phyloP scores from a whole-genome alignment of 495 filamentous ascomycete species.

The Terfezia boudieri region DNA sequence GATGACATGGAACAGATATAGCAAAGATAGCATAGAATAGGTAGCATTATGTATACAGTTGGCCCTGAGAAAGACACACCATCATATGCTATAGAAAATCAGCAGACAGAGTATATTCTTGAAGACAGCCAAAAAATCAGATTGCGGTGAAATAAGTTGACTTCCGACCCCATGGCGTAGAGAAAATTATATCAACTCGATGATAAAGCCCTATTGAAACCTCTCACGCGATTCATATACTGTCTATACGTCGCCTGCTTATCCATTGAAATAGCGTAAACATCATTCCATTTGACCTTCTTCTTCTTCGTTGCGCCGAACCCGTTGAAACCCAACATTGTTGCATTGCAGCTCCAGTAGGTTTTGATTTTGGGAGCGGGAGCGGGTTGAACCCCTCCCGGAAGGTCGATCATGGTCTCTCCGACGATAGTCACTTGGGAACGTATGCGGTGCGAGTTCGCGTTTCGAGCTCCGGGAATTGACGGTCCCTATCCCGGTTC shows the following conservation, averaged over 20 bases:
- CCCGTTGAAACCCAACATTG: slow-evolving; percentile 66
- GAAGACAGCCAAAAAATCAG: no score
- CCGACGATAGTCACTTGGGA: slow-evolving; percentile 4
- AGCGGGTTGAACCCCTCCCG: slow-evolving; percentile 6
- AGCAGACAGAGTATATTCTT: no score
- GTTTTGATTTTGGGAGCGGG: not conserved
- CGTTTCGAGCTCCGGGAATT: slow-evolving; percentile 6
- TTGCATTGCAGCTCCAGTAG: slow-evolving; percentile 41
- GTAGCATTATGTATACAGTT: no score
- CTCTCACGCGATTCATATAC: slow-evolving; percentile 96
- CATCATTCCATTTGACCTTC: slow-evolving; percentile 76
- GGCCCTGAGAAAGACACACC: no score
- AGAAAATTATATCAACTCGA: slow-evolving; percentile 7
- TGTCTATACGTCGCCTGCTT: slow-evolving; percentile 91
- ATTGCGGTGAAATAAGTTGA: no score
- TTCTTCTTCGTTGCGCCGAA: slow-evolving; percentile 79
- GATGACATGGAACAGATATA: no score
- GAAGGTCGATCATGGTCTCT: not conserved
- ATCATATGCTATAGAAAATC: no score
- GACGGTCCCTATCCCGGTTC: slow-evolving; percentile 4
- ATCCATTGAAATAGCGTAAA: slow-evolving; percentile 68
- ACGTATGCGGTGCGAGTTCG: slow-evolving; percentile 6
- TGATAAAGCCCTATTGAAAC: slow-evolving; percentile 74
- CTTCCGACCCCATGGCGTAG: no score
- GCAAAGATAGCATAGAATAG: no score